Evolutionary conservation across 163 green algal species (phyloP).

Genomic region (Scenedesmus sp.): DNA sequence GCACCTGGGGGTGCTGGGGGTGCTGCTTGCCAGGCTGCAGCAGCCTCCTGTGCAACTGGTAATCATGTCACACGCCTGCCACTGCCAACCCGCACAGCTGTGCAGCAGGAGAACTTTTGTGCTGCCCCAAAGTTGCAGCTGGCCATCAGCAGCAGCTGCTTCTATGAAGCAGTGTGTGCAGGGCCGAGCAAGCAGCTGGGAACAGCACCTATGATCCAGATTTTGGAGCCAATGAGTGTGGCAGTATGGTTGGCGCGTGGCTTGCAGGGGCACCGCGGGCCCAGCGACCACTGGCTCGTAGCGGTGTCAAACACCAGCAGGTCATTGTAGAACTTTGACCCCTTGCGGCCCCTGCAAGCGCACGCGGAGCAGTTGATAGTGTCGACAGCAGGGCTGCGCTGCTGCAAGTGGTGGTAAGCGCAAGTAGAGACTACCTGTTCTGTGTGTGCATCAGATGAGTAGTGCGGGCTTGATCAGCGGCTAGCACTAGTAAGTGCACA

Average conservation of each 20-base stretch:
- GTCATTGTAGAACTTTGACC: conserved; percentile 23
- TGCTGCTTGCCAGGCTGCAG: not conserved
- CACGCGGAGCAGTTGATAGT: too few relatives aligned
- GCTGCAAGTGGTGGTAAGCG: not conserved
- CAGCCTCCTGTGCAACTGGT: not conserved
- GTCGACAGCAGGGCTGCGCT: not conserved
- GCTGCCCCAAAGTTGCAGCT: too few relatives aligned
- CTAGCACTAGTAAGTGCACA: too few relatives aligned
- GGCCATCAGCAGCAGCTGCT: too few relatives aligned
- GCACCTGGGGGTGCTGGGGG: not conserved
- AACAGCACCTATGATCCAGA: conserved; percentile 20
- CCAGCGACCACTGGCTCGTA: not conserved
- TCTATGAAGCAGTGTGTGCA: not conserved
- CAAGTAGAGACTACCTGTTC: not conserved
- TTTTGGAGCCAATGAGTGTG: conserved; percentile 9
- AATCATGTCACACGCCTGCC: not conserved
- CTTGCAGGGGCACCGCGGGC: not conserved
- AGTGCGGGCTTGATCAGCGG: too few relatives aligned
- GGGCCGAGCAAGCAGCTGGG: not conserved
- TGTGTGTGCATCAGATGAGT: not conserved
- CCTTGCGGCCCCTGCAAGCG: not conserved
- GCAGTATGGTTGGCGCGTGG: conserved; percentile 37
- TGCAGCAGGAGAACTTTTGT: too few relatives aligned
- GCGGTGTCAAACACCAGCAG: conserved; percentile 20
- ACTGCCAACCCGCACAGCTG: too few relatives aligned